phyloP scores from a whole-genome alignment of 2,329 filamentous ascomycete species.

The Dactylonectria macrodidyma region DNA sequence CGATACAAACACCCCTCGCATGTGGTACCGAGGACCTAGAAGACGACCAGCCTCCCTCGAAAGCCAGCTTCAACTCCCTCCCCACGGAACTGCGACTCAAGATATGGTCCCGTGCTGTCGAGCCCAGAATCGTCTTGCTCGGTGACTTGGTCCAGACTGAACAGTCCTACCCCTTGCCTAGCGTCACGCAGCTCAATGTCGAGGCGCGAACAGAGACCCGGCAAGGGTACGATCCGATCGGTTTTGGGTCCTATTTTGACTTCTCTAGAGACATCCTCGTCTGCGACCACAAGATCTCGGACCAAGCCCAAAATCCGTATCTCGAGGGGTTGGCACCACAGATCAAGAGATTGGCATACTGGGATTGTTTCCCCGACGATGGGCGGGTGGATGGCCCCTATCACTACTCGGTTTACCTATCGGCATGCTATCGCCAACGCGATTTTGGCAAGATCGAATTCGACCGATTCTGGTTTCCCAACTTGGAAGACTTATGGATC shows the following conservation, averaged over 20 bases:
- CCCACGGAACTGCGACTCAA: conserved; percentile 56
- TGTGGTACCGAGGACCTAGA: conserved; percentile 24
- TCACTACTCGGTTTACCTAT: conserved; percentile 55
- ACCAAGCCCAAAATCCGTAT: conserved; percentile 50
- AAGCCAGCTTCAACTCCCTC: conserved; percentile 48
- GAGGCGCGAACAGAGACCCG: conserved; percentile 54
- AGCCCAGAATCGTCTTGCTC: conserved; percentile 55
- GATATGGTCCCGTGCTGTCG: conserved; percentile 55
- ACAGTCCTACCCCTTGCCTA: conserved; percentile 52
- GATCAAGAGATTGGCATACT: conserved; percentile 55
- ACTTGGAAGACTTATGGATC: conserved; percentile 56
- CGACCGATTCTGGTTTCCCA: conserved; percentile 57
- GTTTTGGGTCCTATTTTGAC: conserved; percentile 54
- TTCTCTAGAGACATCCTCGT: conserved; percentile 56
- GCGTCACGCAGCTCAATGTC: conserved; percentile 55
- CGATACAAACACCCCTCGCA: conserved; percentile 24
- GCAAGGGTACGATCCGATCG: conserved; percentile 53
- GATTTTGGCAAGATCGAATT: conserved; percentile 54
- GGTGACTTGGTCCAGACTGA: conserved; percentile 52
- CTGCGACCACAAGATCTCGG: conserved; percentile 55
- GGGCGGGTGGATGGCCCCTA: conserved; percentile 52
- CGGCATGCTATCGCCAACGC: conserved; percentile 50
- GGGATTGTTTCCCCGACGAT: conserved; percentile 59
- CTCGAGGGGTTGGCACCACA: conserved; percentile 53
- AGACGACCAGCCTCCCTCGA: conserved; percentile 25